A percentile compares a stretch with the other conserved stretches of the same genome.
phyloP scores from a whole-genome alignment of 2,329 filamentous ascomycete genomes.

The Scedosporium aurantiacum region DNA sequence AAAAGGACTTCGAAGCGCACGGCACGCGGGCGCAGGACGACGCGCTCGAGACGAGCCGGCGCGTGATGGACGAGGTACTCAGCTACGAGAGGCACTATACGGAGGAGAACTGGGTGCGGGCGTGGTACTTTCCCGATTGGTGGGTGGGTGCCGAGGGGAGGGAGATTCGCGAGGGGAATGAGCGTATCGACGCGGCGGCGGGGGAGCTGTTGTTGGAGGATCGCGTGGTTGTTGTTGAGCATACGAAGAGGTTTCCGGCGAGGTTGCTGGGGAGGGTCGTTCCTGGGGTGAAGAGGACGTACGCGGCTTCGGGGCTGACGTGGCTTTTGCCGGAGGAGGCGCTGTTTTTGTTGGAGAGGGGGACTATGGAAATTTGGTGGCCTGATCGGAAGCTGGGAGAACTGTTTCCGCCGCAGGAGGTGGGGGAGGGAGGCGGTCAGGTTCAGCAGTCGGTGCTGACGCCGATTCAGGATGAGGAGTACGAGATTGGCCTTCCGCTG shows the following conservation, averaged over 20 bases:
- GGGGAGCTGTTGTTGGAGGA: slow-evolving; percentile 26
- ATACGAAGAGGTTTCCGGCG: slow-evolving; percentile 60
- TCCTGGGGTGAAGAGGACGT: slow-evolving; percentile 40
- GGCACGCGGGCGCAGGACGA: slow-evolving; percentile 71
- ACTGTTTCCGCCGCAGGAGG: slow-evolving; percentile 25
- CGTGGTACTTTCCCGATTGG: slow-evolving; percentile 60
- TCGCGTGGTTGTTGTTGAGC: slow-evolving; percentile 56
- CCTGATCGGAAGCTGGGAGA: slow-evolving; percentile 44
- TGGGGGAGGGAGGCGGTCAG: slow-evolving; percentile 13
- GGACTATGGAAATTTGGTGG: slow-evolving; percentile 80
- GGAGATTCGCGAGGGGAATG: slow-evolving; percentile 10
- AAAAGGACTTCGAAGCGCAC: slow-evolving; percentile 95
- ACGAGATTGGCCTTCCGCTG: slow-evolving; percentile 64
- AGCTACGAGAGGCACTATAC: slow-evolving; percentile 64
- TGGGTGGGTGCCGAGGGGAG: slow-evolving; percentile 24
- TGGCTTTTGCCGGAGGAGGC: slow-evolving; percentile 91
- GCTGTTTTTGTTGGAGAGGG: slow-evolving; percentile 78
- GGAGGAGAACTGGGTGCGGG: slow-evolving; percentile 54
- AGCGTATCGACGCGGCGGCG: slow-evolving; percentile 13
- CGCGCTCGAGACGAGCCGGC: slow-evolving; percentile 68
- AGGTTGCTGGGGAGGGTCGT: slow-evolving; percentile 62
- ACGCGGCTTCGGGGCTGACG: slow-evolving; percentile 47
- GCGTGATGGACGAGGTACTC: slow-evolving; percentile 82
- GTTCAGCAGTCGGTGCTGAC: slow-evolving; percentile 12
- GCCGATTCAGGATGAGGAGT: slow-evolving; percentile 25